Conservation (phyloP, 768 basidiomycete species). For the Asterophora lycoperdoides region DNA sequence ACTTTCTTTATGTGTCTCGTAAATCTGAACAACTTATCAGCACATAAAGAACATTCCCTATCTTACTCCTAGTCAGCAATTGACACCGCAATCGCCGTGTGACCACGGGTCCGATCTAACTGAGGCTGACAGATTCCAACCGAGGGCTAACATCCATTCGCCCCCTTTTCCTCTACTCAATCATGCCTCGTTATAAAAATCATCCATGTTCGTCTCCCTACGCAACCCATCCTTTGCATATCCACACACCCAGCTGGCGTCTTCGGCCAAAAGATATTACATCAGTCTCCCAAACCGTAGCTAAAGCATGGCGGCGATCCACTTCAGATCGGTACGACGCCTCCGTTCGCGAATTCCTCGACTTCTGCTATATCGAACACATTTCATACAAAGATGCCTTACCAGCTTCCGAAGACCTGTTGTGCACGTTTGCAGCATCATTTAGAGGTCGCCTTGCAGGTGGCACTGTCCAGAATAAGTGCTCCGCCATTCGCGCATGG, state of each 20-base stretch:
- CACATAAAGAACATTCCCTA: too few relatives aligned
- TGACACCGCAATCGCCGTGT: too few relatives aligned
- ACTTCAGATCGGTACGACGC: conserved; percentile 12
- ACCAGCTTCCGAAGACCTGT: conserved; percentile 22
- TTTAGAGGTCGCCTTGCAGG: conserved; percentile 17
- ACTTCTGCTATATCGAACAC: conserved; percentile 14
- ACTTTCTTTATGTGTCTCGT: background rate
- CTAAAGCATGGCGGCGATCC: conserved; percentile 1
- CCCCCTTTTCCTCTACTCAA: too few relatives aligned
- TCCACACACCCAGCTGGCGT: too few relatives aligned
- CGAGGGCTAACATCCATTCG: too few relatives aligned
- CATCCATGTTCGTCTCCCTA: too few relatives aligned
- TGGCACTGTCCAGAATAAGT: conserved; percentile 17
- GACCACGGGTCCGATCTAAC: too few relatives aligned
- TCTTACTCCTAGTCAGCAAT: too few relatives aligned
- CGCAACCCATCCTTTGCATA: too few relatives aligned
- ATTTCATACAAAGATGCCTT: conserved; percentile 14
- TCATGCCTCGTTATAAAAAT: too few relatives aligned
- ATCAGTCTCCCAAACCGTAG: background rate
- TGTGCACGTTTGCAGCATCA: conserved; percentile 27
- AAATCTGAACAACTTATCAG: background rate
- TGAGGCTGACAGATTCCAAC: too few relatives aligned
- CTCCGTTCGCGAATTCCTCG: background rate
- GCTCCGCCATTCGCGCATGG: conserved; percentile 29
- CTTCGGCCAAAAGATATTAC: too few relatives aligned